These are phyloP conservation scores for Nicotiana knightiana DNA, from an alignment of 257 asterid genomes.

Conservation along the genomic window DNA sequence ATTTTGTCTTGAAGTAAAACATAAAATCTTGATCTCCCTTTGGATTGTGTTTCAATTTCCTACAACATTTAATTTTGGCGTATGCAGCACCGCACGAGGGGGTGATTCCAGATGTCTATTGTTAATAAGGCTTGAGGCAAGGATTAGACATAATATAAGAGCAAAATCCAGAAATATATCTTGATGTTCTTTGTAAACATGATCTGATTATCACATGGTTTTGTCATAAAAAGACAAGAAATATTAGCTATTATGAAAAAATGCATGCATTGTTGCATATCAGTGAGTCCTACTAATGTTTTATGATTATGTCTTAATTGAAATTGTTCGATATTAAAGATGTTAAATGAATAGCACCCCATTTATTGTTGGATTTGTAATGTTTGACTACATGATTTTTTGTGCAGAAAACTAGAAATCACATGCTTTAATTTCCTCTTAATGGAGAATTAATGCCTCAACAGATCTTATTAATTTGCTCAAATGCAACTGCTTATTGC, in stretches of 20 bases:
- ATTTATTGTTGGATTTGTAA: conserved; percentile 3
- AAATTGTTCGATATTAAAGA: not conserved
- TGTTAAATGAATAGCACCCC: not conserved
- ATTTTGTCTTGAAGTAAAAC: too few species aligned
- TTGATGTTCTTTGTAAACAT: not conserved
- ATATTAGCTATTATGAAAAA: not conserved
- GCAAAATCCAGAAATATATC: not conserved
- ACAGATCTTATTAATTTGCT: not conserved
- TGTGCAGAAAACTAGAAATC: not conserved
- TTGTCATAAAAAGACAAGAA: not conserved
- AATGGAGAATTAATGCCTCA: not conserved
- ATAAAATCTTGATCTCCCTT: too few species aligned
- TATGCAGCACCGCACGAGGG: conserved; percentile 2
- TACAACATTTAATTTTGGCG: not conserved
- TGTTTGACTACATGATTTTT: not conserved
- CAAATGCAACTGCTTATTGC: not conserved
- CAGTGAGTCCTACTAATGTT: not conserved
- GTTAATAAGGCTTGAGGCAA: not conserved
- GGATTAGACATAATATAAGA: not conserved
- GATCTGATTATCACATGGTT: conserved; percentile 1
- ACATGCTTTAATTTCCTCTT: not conserved
- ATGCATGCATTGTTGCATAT: not conserved
- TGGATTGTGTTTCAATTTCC: not conserved
- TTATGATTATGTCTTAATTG: not conserved
- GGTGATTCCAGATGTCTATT: not conserved